These are phyloP conservation scores for Talaromyces amestolkiae DNA, from an alignment of 2,329 filamentous ascomycete genomes.

Conservation along the genomic window DNA sequence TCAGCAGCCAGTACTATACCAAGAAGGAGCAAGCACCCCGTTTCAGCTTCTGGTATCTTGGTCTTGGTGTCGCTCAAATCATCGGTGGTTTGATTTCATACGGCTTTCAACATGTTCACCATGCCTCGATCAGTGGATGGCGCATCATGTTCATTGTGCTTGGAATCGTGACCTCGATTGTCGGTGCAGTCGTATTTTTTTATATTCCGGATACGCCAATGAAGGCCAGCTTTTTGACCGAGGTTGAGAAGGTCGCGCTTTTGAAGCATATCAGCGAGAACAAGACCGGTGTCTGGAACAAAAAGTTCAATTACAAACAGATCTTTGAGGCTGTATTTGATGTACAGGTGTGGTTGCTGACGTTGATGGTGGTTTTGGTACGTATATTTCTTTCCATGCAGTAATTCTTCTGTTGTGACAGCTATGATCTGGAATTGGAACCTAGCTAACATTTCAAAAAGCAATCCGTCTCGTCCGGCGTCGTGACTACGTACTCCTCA, in stretches of 20 bases:
- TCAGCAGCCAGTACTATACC: conserved; percentile 60
- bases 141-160: conserved; percentile 53
- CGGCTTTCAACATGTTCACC: conserved; percentile 53
- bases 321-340: conserved; percentile 48
- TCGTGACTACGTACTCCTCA: conserved; percentile 46
- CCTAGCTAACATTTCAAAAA: conserved; percentile 25
- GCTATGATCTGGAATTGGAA: background rate
- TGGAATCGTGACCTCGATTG: conserved; percentile 46
- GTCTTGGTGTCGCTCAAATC: conserved; percentile 57
- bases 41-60: conserved; percentile 61
- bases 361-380: conserved; percentile 26
- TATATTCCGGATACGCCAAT: conserved; percentile 54
- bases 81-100: conserved; percentile 42
- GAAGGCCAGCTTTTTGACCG: conserved; percentile 34
- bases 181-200: conserved; percentile 43
- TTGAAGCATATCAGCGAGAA: conserved; percentile 47
- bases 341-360: conserved; percentile 47
- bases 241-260: conserved; percentile 39
- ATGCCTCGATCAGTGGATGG: conserved; percentile 43
- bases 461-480: conserved; percentile 45
- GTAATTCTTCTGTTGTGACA: background rate
- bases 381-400: background rate
- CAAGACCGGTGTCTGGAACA: conserved; percentile 53
- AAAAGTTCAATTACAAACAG: conserved; percentile 49
- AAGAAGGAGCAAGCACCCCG: conserved; percentile 58